Conservation (phyloP, 2,329 filamentous ascomycete genomes). For the Colletotrichum simmondsii region DNA sequence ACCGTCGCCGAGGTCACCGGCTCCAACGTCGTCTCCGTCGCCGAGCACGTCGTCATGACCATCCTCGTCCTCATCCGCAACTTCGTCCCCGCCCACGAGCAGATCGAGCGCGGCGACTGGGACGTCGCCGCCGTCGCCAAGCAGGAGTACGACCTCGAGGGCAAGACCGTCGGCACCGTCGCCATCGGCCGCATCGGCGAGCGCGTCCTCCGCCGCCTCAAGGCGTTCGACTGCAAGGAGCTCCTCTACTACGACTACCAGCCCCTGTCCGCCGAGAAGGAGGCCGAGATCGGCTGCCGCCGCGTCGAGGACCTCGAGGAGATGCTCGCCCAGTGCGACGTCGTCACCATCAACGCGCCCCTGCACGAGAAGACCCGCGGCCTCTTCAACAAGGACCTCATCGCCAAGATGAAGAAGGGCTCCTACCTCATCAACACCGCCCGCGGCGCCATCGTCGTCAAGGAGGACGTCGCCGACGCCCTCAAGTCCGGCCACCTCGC, state of each 20-base stretch:
- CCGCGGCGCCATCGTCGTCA: constrained; percentile 98
- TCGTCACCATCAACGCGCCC: constrained; percentile 99
- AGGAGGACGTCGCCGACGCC: constrained; percentile 96
- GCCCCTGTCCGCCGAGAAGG: constrained; percentile 83
- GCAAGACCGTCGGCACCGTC: constrained; percentile 97
- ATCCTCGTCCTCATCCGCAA: constrained; percentile 96
- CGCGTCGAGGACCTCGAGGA: constrained; percentile 92
- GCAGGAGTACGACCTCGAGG: constrained; percentile 97
- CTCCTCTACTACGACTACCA: constrained; percentile 99
- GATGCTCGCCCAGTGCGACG: constrained; percentile 91
- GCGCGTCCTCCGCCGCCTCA: constrained; percentile 94
- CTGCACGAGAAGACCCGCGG: constrained; percentile 97
- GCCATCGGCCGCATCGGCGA: constrained; percentile 98
- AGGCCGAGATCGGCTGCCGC: constrained; percentile 95
- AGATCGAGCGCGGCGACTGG: constrained; percentile 91
- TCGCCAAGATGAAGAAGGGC: constrained; percentile 98
- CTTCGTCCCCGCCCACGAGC: constrained; percentile 97
- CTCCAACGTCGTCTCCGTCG: constrained; percentile 97
- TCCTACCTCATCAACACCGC: constrained; percentile 99
- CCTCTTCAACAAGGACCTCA: constrained; percentile 98
- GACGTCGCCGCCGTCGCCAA: constrained; percentile 95
- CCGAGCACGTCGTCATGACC: constrained; percentile 99
- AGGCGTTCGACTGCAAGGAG: constrained; percentile 99
- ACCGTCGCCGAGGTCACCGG: constrained; percentile 98
- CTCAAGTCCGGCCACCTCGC: constrained; percentile 91